Evolutionary conservation across 768 basidiomycete species (phyloP), one percentile per base, ranked within the genome.

Genomic region (Flagelloscypha sp.): DNA sequence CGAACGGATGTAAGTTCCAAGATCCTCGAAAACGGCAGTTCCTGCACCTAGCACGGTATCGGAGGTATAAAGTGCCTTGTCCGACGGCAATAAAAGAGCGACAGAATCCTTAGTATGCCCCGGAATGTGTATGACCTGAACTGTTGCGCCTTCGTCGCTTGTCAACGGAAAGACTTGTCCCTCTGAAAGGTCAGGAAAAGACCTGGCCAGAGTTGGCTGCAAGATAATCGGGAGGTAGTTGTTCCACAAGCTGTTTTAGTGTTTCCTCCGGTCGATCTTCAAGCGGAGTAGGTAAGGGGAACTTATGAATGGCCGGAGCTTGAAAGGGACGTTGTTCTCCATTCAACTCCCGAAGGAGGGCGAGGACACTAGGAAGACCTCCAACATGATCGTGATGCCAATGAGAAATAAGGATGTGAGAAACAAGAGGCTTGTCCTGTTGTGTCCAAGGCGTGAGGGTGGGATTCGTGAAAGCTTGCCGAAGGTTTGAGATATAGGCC

Each of bases 11-110:
- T 92, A 95, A 4, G 69, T 48, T 0, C 67, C 61, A 10, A 97
- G 74, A 48, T 94, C 84, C 45, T 85, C 83, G 53, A 97, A 95
- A 4, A 93, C 77, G 3, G 92, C 70, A 0, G 89, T 88, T 6
- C 92, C 90, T 43, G 90, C 78, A 0, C 94, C 94, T 20, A 98
- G 72, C 6, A 97, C 75, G 4, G 80, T 87, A 59, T 98, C 94
- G 0, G 84, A 87, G 1, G 89, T 93, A 62, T 93, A 92, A 11
- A 97, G 68, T 0, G 77, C 79, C 17, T 63, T 60, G 48, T 93
- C 87, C 29, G 71, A 69, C 0, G 73, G 65, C 33, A 90, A 62
- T 37, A 79, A 62, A 24, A 97, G 62, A 32, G 70, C 79, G 50
- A 95, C 71, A 3, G 87, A 92, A 55, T 98, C 94, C 30, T 61